These are phyloP conservation scores for Globisporangium middletonii DNA, from an alignment of 352 stramenopile genomes.

Conservation along the genomic window DNA sequence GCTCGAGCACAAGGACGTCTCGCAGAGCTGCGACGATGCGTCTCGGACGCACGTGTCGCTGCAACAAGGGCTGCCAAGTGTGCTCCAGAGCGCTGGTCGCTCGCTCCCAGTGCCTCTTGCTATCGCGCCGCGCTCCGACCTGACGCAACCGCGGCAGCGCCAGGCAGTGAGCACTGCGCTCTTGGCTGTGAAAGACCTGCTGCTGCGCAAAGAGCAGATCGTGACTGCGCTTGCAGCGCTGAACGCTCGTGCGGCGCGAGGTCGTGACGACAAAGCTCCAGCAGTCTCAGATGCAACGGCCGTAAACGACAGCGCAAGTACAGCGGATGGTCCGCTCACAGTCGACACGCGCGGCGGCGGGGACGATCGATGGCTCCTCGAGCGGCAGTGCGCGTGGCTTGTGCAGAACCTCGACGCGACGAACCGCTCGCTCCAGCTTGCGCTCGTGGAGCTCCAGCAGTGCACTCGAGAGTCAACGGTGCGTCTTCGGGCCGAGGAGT, in stretches of 20 bases:
- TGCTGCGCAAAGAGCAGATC: constrained; percentile 74
- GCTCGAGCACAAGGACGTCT: constrained; percentile 14
- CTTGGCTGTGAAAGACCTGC: constrained; percentile 43
- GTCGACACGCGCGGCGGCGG: constrained; percentile 20
- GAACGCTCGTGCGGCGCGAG: constrained; percentile 24
- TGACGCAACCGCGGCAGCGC: constrained; percentile 10
- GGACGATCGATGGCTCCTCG: constrained; percentile 27
- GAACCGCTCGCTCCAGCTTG: constrained; percentile 47
- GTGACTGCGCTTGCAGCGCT: constrained; percentile 37
- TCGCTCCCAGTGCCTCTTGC: background rate
- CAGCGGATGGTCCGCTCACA: constrained; percentile 15
- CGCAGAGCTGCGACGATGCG: constrained; percentile 3
- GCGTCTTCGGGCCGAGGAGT: background rate
- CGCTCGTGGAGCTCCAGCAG: constrained; percentile 57
- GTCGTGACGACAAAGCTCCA: background rate
- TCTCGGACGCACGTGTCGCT: background rate
- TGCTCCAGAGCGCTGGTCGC: background rate
- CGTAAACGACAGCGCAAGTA: constrained; percentile 11
- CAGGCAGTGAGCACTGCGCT: constrained; percentile 38
- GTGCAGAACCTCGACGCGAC: constrained; percentile 59
- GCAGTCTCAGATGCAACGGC: background rate
- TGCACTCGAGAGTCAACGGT: constrained; percentile 16
- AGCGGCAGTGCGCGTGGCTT: constrained; percentile 65
- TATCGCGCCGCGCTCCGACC: too few relatives aligned
- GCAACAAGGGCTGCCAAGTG: background rate